A percentile compares a stretch with the other conserved stretches of the same genome.
Conservation (phyloP, 2,329 filamentous ascomycete species). For the Fusarium camptoceras region DNA sequence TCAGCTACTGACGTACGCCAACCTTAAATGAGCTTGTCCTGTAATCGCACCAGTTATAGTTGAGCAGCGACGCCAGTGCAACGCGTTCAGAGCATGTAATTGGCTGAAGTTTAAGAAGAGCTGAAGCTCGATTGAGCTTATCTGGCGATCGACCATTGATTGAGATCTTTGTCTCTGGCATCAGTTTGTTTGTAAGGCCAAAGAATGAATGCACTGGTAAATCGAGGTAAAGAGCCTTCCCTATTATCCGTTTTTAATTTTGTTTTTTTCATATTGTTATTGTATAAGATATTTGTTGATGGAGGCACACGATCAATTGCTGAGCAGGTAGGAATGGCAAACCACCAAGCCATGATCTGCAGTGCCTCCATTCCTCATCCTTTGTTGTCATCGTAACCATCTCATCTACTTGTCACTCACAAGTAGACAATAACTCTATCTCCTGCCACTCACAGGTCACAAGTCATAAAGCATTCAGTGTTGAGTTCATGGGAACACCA, state of each 20-base stretch:
- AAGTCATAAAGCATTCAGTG: not conserved
- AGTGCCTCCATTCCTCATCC: slow-evolving; percentile 8
- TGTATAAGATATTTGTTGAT: not conserved
- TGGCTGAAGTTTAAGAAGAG: slow-evolving; percentile 9
- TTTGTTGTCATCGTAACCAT: not conserved
- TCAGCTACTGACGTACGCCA: slow-evolving; percentile 31
- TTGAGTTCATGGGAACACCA: not conserved
- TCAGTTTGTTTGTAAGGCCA: not conserved
- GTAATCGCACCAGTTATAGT: slow-evolving; percentile 31
- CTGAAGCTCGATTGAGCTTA: slow-evolving; percentile 3
- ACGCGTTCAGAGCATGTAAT: not conserved
- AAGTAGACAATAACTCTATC: not conserved
- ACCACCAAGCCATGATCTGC: slow-evolving; percentile 7
- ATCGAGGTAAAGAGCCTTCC: not conserved
- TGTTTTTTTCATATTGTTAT: fast-evolving
- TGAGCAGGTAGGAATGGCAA: not conserved
- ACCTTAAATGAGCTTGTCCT: slow-evolving; percentile 21
- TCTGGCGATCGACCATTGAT: not conserved
- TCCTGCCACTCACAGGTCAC: not conserved
- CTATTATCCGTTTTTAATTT: not conserved
- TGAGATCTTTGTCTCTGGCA: not conserved
- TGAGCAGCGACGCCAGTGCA: slow-evolving; percentile 13
- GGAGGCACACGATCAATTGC: not conserved
- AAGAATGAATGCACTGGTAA: not conserved
- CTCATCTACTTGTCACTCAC: not conserved